These are phyloP conservation scores for Termitomyces sp. DNA, from an alignment of 1,284 basidiomycete species.

Conservation along the genomic window DNA sequence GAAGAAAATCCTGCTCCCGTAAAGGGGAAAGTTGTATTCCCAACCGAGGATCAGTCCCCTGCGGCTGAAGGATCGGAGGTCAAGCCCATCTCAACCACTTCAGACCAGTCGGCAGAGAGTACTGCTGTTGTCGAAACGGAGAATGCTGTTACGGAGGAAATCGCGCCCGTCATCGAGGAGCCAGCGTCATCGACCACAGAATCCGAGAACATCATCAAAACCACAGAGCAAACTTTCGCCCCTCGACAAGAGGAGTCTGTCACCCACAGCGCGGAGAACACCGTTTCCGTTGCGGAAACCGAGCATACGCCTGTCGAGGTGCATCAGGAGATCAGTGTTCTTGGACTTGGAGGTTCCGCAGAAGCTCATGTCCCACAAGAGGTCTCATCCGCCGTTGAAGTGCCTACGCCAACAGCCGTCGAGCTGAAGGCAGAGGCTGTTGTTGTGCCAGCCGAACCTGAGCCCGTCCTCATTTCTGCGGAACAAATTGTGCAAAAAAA, in stretches of 20 bases:
- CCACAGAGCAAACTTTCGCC: background rate
- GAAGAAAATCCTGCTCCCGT: background rate
- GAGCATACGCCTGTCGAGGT: background rate
- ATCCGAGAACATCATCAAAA: background rate
- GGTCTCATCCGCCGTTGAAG: background rate
- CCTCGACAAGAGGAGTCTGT: background rate
- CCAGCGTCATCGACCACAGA: background rate
- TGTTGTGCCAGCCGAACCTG: constrained; percentile 5
- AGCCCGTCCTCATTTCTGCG: background rate
- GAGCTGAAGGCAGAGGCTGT: constrained; percentile 6
- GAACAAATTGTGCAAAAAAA: background rate
- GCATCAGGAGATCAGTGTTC: background rate
- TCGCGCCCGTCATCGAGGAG: background rate
- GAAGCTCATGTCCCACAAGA: constrained; percentile 4
- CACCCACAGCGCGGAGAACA: too few relatives aligned
- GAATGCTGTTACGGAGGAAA: background rate
- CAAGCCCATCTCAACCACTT: background rate
- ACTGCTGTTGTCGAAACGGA: background rate
- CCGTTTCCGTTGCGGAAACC: background rate
- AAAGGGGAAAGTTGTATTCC: background rate
- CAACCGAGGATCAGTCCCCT: background rate
- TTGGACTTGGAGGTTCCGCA: background rate
- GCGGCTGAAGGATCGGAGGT: background rate
- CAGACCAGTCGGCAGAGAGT: background rate
- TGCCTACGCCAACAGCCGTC: background rate